phyloP scores from a whole-genome alignment of 345 rosid species.

The Salix suchowensis region DNA sequence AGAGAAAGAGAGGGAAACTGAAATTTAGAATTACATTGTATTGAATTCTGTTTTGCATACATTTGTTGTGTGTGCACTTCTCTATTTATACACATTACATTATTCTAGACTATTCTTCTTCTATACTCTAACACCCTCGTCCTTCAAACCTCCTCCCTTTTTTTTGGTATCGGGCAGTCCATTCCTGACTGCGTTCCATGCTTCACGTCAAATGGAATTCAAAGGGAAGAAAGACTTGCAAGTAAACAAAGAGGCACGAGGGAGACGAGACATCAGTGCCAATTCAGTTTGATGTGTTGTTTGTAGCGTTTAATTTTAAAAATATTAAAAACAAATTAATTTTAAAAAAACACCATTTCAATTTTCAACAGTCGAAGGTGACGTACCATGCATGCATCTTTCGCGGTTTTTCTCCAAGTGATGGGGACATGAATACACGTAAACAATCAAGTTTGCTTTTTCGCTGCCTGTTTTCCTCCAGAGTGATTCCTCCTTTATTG shows the following conservation, averaged over 20 bases:
- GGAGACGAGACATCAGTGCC: background rate
- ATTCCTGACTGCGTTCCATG: background rate
- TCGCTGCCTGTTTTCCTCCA: background rate
- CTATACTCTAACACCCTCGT: no score
- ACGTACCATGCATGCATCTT: background rate
- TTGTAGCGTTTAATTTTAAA: no score
- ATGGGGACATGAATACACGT: background rate
- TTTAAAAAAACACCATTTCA: background rate
- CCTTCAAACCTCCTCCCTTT: background rate
- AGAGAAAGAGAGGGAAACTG: no score
- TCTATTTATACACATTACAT: no score
- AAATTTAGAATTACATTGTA: no score
- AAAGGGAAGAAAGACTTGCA: slow-evolving; percentile 12
- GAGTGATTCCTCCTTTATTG: slow-evolving; percentile 1
- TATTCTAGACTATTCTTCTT: no score
- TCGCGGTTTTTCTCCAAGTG: background rate
- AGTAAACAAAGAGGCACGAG: slow-evolving; percentile 21
- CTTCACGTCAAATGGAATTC: background rate
- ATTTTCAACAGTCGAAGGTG: background rate
- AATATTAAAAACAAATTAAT: no score
- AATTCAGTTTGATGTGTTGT: no score
- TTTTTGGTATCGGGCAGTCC: background rate
- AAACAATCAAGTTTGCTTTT: slow-evolving; percentile 1
- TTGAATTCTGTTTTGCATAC: no score
- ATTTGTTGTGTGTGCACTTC: no score